phyloP scores from a whole-genome alignment of 1,284 basidiomycete genomes.

The Ceraceosorus guamensis region DNA sequence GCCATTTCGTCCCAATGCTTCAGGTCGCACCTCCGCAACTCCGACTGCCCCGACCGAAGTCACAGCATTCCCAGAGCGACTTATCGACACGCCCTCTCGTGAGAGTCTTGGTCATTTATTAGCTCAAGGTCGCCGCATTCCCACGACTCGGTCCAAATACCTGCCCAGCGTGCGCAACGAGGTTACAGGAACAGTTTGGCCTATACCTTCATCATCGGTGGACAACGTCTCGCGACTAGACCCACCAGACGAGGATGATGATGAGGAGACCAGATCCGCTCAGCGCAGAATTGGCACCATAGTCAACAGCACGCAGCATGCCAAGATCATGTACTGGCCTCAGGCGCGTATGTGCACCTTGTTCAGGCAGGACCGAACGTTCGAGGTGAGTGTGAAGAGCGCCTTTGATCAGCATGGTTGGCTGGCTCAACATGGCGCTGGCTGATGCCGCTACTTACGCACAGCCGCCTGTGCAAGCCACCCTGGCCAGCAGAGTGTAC shows the following conservation, averaged over 20 bases:
- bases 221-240: conserved; percentile 5
- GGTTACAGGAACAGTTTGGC: conserved; percentile 19
- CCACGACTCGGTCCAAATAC: conserved; percentile 16
- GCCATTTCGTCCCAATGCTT: conserved; percentile 3
- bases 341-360: conserved; percentile 67
- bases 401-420: conserved; percentile 11
- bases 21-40: neutral
- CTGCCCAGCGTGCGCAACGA: conserved; percentile 14
- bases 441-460: neutral
- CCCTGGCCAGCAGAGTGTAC: conserved; percentile 8
- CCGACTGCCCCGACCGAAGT: neutral
- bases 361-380: conserved; percentile 67
- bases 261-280: conserved; percentile 46
- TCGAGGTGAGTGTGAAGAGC: conserved; percentile 57
- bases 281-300: conserved; percentile 54
- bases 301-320: conserved; percentile 63
- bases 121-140: conserved; percentile 27
- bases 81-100: neutral
- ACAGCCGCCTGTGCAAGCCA: conserved; percentile 4
- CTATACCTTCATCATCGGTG: conserved; percentile 8
- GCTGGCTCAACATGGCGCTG: neutral
- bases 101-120: conserved; percentile 27
- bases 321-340: conserved; percentile 93
- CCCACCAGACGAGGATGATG: conserved; percentile 21
- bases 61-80: no score